Evolutionary conservation across 352 stramenopile species (phyloP), one percentile per base, ranked within the genome.

Genomic region (Blastocystis sp.): DNA sequence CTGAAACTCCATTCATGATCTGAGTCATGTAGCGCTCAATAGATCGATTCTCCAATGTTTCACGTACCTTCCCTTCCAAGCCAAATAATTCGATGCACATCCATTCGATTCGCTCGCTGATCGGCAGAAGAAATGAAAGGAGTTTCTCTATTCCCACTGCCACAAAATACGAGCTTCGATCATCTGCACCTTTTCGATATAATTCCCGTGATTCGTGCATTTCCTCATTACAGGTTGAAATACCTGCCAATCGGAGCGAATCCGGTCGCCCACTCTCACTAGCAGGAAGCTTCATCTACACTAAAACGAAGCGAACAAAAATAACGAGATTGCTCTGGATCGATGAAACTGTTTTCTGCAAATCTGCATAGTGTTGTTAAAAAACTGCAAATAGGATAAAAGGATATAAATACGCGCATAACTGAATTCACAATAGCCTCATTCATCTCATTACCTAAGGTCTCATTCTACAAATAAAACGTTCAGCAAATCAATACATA

Each of bases 11-110:
- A 26, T 16, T 45, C 70, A 81, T 26, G 1, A 81, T 81, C 45
- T 81, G 39, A 16, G 30, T 50, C 55, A 62, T 20, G 18, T 30
- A 50, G 34, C 45, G 16, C 7, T 81, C 70, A 18, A 64, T 63
- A 1, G 16, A 11, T n/a, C 50, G 43, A 24, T 43, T 65, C 70
- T 81, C 70, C 70, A 81, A 24, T 41, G 70, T 39, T 43, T 62
- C 70, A 45, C 45, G n/a, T 24, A 43, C 41, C 37, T 81, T 62
- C 6, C 55, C 70, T 4, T 20, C 70, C 16, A 3, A 47, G 3
- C 39, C 70, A 47, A 81, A 81, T 5, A 81, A 6, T 26, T 81
- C 70, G 45, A 81, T 6, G 54, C 70, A 81, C 13, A 81, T 16
- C 55, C 63, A 41, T 30, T 81, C 70, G 20, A 81, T 24, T 26